A percentile compares a stretch with the other conserved stretches of the same genome.
These are phyloP conservation scores for Tolypocladium paradoxum DNA, from an alignment of 2,329 filamentous ascomycete species.

Conservation along the genomic window DNA sequence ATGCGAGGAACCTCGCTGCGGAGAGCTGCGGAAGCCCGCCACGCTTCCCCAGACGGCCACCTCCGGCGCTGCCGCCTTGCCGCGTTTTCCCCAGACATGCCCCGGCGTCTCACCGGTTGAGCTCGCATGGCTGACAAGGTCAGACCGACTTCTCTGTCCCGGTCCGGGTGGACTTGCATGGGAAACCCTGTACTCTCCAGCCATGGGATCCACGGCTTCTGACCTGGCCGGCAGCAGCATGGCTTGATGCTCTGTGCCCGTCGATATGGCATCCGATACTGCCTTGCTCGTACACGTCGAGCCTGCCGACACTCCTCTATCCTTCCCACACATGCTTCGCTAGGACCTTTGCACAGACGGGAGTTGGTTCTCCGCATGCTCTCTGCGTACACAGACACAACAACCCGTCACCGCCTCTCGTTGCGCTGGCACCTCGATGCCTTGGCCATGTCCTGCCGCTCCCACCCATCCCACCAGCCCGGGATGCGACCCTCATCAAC, in stretches of 20 bases:
- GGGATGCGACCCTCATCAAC: not conserved
- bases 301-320: not conserved
- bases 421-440: not conserved
- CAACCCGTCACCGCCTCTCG: not conserved
- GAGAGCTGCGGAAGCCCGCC: not conserved
- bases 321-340: not conserved
- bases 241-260: not conserved
- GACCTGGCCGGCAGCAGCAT: not conserved
- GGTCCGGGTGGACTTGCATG: not conserved
- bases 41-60: not conserved
- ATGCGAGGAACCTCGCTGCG: not conserved
- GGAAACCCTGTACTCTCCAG: not conserved
- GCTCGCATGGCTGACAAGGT: not conserved
- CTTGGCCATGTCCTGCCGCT: not conserved
- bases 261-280: not conserved
- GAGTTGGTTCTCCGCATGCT: not conserved
- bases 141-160: not conserved
- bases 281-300: too few species aligned
- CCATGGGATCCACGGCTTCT: not conserved
- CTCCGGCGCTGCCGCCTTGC: not conserved
- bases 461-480: not conserved
- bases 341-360: not conserved
- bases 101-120: not conserved
- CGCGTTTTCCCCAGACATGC: not conserved
- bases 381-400: not conserved